These are phyloP conservation scores for Colletotrichum sp. DNA, from an alignment of 2,329 filamentous ascomycete species.

Conservation along the genomic window DNA sequence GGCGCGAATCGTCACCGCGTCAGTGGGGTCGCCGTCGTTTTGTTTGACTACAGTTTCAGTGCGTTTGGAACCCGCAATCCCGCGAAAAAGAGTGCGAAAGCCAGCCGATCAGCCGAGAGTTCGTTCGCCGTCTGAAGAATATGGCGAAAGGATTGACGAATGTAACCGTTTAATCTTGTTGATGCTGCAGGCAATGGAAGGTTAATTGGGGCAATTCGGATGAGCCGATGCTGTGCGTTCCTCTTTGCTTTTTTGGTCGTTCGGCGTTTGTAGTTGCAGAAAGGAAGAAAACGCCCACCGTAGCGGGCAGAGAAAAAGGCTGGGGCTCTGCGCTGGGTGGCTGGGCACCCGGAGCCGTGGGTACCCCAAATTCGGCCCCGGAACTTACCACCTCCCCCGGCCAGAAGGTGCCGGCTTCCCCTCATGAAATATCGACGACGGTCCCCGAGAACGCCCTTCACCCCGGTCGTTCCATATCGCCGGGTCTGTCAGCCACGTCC, in stretches of 20 bases:
- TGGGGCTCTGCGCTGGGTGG: background rate
- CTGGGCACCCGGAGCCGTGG: slow-evolving; percentile 10
- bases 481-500: background rate
- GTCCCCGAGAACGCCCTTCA: background rate
- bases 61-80: background rate
- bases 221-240: background rate
- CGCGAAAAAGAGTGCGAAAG: background rate
- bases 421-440: background rate
- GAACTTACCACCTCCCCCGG: background rate
- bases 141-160: background rate
- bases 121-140: background rate
- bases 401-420: slow-evolving; percentile 1
- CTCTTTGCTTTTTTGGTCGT: background rate
- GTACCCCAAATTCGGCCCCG: slow-evolving; percentile 14
- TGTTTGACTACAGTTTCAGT: slow-evolving; percentile 20
- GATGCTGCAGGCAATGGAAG: background rate
- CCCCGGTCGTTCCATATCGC: background rate
- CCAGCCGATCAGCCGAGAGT: background rate
- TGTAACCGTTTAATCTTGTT: background rate
- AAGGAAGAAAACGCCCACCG: background rate
- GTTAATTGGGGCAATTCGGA: background rate
- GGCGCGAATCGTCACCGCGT: background rate
- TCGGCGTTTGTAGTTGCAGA: background rate
- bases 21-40: background rate
- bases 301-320: background rate